These are phyloP conservation scores for Termitomyces sp. DNA, from an alignment of 768 basidiomycete species.

Conservation along the genomic window DNA sequence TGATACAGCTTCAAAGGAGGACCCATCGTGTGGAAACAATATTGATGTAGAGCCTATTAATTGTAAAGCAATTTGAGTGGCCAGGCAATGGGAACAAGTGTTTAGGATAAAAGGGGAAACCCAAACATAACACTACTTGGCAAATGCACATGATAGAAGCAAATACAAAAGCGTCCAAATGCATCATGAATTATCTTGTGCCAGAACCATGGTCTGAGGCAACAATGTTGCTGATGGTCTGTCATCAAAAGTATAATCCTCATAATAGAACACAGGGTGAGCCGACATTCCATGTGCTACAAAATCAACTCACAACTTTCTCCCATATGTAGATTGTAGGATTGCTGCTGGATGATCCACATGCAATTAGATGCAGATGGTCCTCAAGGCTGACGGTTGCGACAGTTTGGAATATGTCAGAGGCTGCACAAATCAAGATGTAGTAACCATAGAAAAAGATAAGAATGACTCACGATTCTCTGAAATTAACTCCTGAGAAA, in stretches of 20 bases:
- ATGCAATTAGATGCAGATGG: slow-evolving; percentile 2
- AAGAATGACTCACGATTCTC: not conserved
- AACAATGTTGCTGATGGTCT: not conserved
- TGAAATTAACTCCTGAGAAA: not conserved
- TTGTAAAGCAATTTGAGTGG: no score
- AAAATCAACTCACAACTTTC: not conserved
- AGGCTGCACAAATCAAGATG: not conserved
- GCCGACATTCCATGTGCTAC: not conserved
- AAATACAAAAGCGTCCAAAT: no score
- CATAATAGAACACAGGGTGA: not conserved
- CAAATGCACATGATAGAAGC: no score
- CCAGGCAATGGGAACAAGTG: no score
- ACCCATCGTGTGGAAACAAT: not conserved
- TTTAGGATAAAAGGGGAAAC: no score
- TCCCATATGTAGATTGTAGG: slow-evolving; percentile 1
- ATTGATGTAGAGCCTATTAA: no score
- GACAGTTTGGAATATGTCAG: slow-evolving; percentile 4
- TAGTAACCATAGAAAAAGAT: not conserved
- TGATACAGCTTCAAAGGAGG: not conserved
- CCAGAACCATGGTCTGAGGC: not conserved
- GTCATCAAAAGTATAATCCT: not conserved
- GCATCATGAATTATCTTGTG: no score
- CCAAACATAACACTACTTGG: no score
- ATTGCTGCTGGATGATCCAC: not conserved
- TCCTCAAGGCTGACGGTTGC: not conserved